phyloP scores from a whole-genome alignment of 2,329 filamentous ascomycete species.

The Aspergillus floridensis region DNA sequence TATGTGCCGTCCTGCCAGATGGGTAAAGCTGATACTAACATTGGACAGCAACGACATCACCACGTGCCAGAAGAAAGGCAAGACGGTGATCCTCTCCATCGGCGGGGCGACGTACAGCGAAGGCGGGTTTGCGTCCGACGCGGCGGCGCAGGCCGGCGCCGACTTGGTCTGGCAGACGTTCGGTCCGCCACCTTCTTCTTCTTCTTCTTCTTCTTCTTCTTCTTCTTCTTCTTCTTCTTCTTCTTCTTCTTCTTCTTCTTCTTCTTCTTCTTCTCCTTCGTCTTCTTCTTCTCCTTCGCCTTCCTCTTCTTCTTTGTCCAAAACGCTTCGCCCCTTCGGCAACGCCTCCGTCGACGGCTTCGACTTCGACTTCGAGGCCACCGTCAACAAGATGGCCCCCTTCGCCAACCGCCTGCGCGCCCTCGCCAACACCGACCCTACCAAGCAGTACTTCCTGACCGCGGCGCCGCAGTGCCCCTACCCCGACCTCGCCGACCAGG shows the following conservation, averaged over 20 bases:
- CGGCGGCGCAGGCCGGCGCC: slow-evolving; percentile 56
- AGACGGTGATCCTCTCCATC: slow-evolving; percentile 70
- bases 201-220: no score
- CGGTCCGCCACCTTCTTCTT: slow-evolving; percentile 53
- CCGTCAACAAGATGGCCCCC: slow-evolving; percentile 57
- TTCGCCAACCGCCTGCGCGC: slow-evolving; percentile 60
- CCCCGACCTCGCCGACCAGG: slow-evolving; percentile 59
- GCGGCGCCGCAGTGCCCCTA: slow-evolving; percentile 68
- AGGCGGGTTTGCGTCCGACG: slow-evolving; percentile 59
- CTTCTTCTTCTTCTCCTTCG: no score
- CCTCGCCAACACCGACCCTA: slow-evolving; percentile 52
- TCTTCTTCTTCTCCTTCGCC: no score
- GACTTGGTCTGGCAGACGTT: slow-evolving; percentile 69
- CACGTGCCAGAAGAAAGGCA: slow-evolving; percentile 63
- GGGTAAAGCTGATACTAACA: background rate
- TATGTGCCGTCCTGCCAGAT: slow-evolving; percentile 35
- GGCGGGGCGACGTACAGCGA: slow-evolving; percentile 69
- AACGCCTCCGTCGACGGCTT: slow-evolving; percentile 67
- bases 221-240: no score
- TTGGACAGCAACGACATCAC: slow-evolving; percentile 45
- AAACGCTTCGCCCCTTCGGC: slow-evolving; percentile 62
- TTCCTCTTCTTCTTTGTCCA: no score
- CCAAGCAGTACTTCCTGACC: slow-evolving; percentile 59
- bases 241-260: no score
- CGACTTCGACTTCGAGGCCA: slow-evolving; percentile 71